These are phyloP conservation scores for Ephemerocybe angulata DNA, from an alignment of 768 basidiomycete genomes.

Conservation along the genomic window DNA sequence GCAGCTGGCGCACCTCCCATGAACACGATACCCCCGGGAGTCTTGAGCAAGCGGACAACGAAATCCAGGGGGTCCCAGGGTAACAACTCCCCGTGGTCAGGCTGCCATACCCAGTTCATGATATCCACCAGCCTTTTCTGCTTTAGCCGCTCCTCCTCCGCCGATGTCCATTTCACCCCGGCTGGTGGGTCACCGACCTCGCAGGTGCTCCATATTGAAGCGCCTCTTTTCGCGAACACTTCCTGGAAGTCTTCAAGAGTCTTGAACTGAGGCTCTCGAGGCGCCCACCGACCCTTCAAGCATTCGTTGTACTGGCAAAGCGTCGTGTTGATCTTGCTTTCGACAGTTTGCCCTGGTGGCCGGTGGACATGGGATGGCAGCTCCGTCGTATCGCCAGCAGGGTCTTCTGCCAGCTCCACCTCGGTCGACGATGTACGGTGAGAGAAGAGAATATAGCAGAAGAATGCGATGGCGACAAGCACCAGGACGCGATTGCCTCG, in stretches of 20 bases:
- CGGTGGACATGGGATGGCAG: no score
- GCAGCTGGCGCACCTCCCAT: constrained; percentile 12
- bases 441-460: no score
- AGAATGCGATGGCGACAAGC: no score
- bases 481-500: no score
- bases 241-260: constrained; percentile 13
- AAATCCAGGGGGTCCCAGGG: constrained; percentile 14
- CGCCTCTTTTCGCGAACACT: constrained; percentile 5
- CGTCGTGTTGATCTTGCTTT: no score
- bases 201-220: constrained; percentile 1
- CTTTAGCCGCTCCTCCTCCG: constrained; percentile 9
- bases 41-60: constrained; percentile 14
- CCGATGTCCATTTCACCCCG: constrained; percentile 4
- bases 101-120: constrained; percentile 19
- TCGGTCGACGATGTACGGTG: no score
- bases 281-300: constrained; percentile 11
- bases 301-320: constrained; percentile 13
- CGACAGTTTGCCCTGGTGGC: no score
- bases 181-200: background rate
- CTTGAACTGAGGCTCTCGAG: constrained; percentile 12
- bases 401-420: no score
- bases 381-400: no score
- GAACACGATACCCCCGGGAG: constrained; percentile 17
- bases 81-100: constrained; percentile 8
- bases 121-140: constrained; percentile 13